These are phyloP conservation scores for Cytospora chrysosperma DNA, from an alignment of 2,329 filamentous ascomycete species.

Conservation along the genomic window DNA sequence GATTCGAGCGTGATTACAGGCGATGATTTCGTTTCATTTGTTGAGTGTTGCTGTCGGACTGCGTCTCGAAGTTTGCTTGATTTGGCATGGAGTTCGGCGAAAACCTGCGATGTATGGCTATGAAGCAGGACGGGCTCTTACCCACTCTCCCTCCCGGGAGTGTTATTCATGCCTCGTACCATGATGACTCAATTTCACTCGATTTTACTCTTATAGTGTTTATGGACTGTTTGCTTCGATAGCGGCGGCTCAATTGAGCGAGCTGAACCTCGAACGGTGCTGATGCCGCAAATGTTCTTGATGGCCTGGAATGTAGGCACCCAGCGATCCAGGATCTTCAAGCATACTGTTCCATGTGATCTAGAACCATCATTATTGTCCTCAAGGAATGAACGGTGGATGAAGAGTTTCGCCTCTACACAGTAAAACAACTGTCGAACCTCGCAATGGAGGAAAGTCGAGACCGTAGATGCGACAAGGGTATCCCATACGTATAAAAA, in stretches of 20 bases:
- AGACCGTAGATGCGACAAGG: background rate
- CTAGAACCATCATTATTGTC: background rate
- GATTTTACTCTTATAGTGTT: background rate
- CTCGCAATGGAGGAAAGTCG: background rate
- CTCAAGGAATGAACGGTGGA: background rate
- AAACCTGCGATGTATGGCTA: background rate
- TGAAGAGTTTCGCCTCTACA: background rate
- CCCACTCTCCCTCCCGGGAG: no score
- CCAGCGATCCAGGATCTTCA: background rate
- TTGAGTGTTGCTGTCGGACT: background rate
- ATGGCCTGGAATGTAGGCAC: background rate
- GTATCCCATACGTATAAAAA: slow-evolving; percentile 4
- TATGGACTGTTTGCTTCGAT: background rate
- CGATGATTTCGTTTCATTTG: background rate
- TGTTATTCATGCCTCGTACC: no score
- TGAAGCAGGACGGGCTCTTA: background rate
- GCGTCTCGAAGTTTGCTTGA: background rate
- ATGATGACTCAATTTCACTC: background rate
- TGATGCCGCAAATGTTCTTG: background rate
- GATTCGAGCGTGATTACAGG: slow-evolving; percentile 1
- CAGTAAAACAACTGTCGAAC: background rate
- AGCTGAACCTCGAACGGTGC: background rate
- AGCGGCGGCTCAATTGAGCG: background rate
- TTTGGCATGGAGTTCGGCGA: background rate
- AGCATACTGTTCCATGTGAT: background rate